Evolutionary conservation across 1,139 yeast genomes (phyloP).

Genomic region (Torulaspora globosa): DNA sequence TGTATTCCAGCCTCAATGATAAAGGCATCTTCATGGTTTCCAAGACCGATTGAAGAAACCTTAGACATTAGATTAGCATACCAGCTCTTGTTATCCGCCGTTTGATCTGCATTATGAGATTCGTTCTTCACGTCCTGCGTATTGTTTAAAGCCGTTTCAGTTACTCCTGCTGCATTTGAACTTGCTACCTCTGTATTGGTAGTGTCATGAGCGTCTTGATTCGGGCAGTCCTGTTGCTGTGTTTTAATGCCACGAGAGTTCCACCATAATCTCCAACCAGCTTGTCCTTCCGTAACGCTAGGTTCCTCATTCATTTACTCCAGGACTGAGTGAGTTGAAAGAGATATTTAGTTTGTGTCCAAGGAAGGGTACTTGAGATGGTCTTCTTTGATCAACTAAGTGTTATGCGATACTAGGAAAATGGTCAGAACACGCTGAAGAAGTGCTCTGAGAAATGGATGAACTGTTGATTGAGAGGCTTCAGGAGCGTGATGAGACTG

Average conservation of each 20-base stretch:
- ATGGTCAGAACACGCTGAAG: not conserved
- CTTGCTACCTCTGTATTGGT: not conserved
- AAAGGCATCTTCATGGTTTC: conserved; percentile 9
- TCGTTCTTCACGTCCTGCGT: not conserved
- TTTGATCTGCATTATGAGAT: not conserved
- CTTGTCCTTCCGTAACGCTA: not conserved
- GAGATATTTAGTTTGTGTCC: not conserved
- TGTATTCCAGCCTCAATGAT: conserved; percentile 22
- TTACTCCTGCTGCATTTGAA: not conserved
- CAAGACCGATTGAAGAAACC: conserved; percentile 13
- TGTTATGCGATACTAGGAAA: not conserved
- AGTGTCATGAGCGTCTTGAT: not conserved
- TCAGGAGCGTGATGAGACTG: conserved; percentile 20
- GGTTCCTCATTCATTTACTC: conserved; percentile 8
- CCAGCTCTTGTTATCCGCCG: conserved; percentile 11
- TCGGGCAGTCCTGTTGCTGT: not conserved
- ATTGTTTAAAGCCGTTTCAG: not conserved
- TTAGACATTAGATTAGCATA: conserved; percentile 13
- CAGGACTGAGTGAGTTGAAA: not conserved
- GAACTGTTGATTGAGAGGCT: conserved; percentile 14
- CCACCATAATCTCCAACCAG: conserved; percentile 15
- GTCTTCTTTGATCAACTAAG: not conserved
- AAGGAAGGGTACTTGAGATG: not conserved
- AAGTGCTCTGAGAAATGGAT: conserved; percentile 12
- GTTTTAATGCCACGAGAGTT: not conserved